A percentile compares a stretch with the other conserved stretches of the same genome.
Conservation (phyloP, 73 alveolate species). For the Blepharisma stoltei region DNA sequence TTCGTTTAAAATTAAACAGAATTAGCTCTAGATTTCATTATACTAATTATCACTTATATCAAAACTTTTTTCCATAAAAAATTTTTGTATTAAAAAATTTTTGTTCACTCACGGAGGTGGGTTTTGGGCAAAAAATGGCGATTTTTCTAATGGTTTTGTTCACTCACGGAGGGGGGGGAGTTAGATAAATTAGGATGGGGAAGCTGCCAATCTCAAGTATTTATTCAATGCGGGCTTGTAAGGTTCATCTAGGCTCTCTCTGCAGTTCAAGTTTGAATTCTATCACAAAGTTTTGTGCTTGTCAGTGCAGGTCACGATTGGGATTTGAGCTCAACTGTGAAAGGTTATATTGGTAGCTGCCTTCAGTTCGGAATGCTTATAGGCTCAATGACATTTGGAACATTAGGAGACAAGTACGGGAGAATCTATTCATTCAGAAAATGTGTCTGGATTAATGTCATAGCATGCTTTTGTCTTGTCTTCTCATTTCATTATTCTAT, state of each 20-base stretch:
- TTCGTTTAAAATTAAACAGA: too few species aligned
- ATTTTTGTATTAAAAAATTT: too few species aligned
- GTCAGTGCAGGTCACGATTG: background rate
- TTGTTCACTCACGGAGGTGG: too few species aligned
- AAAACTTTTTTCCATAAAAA: too few species aligned
- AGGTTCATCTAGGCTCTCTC: background rate
- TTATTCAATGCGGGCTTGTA: background rate
- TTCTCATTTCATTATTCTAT: background rate
- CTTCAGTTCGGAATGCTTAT: background rate
- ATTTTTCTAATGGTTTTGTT: too few species aligned
- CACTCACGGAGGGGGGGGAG: too few species aligned
- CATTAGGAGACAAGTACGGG: background rate
- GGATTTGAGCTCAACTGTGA: background rate
- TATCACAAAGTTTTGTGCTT: background rate
- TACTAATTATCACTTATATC: too few species aligned
- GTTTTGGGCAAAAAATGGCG: too few species aligned
- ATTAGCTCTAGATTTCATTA: too few species aligned
- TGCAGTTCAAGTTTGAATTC: background rate
- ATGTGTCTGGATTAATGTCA: background rate
- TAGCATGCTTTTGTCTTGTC: background rate
- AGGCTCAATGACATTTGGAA: background rate
- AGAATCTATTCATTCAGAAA: background rate
- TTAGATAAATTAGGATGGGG: background rate
- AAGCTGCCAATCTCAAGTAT: background rate
- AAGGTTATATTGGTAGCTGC: background rate